phyloP scores from a whole-genome alignment of 2,329 filamentous ascomycete species.

The Saccharata proteae region DNA sequence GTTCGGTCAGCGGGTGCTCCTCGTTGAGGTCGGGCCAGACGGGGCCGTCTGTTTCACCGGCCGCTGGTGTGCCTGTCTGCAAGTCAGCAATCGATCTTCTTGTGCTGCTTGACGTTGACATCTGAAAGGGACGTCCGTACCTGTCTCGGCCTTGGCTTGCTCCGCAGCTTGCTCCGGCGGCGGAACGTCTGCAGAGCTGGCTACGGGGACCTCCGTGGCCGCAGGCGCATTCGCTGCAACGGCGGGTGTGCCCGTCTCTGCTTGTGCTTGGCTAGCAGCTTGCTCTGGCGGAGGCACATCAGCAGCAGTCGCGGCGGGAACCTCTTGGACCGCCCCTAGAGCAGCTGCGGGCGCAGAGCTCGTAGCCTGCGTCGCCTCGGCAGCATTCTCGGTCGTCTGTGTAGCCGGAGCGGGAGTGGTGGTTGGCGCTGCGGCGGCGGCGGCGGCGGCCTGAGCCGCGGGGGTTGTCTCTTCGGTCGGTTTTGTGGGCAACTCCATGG shows the following conservation, averaged over 20 bases:
- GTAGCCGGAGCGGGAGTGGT: background rate
- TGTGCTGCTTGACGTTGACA: background rate
- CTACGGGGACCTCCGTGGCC: background rate
- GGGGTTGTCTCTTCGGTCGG: background rate
- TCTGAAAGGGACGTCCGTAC: background rate
- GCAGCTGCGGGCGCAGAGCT: background rate
- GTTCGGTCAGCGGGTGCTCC: constrained; percentile 37
- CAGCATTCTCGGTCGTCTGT: constrained; percentile 1
- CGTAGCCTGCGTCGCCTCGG: background rate
- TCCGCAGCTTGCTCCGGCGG: constrained; percentile 1
- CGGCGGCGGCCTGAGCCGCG: background rate
- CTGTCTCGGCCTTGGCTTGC: background rate
- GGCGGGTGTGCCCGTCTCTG: background rate
- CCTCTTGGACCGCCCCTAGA: constrained; percentile 1
- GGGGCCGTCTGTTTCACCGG: constrained; percentile 1
- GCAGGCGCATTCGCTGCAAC: background rate
- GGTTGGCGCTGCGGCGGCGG: constrained; percentile 1
- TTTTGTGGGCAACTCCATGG: no score
- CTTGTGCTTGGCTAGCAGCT: no score
- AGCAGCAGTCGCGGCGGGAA: background rate
- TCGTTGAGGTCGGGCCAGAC: constrained; percentile 24
- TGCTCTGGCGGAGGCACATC: no score
- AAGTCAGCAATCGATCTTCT: background rate
- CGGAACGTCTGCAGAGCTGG: background rate
- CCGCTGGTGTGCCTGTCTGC: background rate